A percentile compares a stretch with the other conserved stretches of the same genome.
These are phyloP conservation scores for Xylaria sp. DNA, from an alignment of 495 filamentous ascomycete species.

Conservation along the genomic window DNA sequence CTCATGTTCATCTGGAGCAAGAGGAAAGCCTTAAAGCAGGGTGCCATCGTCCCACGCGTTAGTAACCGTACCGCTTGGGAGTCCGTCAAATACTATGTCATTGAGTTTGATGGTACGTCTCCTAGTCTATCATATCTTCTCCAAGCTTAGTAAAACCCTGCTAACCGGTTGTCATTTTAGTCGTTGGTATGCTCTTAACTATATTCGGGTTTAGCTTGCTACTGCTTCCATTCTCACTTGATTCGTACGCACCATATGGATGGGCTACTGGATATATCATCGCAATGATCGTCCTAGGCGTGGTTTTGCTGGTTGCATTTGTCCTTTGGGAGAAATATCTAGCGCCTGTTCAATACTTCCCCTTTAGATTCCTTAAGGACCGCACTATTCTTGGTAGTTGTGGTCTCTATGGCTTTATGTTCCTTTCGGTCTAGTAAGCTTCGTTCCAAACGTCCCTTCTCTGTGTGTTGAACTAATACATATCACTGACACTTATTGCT, in stretches of 20 bases:
- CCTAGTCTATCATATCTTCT: neutral
- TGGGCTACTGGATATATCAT: constrained; percentile 51
- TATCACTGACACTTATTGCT: constrained; percentile 59
- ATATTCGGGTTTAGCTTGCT: constrained; percentile 62
- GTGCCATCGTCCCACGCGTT: constrained; percentile 38
- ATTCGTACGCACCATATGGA: constrained; percentile 46
- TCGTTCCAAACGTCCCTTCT: constrained; percentile 58
- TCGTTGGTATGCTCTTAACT: constrained; percentile 61
- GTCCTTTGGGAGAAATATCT: constrained; percentile 67
- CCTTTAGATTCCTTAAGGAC: constrained; percentile 61
- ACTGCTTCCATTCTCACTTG: constrained; percentile 66
- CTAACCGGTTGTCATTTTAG: neutral
- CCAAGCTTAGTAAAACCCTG: neutral
- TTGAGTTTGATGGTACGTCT: constrained; percentile 64
- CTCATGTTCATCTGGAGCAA: constrained; percentile 56
- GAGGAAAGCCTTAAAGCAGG: constrained; percentile 54
- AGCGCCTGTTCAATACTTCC: constrained; percentile 62
- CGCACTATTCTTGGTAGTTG: constrained; percentile 61
- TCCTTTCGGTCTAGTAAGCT: constrained; percentile 62
- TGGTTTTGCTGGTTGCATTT: constrained; percentile 61
- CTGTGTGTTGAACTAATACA: constrained; percentile 63
- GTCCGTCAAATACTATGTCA: constrained; percentile 58
- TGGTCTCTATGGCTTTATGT: constrained; percentile 65
- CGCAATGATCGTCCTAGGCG: constrained; percentile 65
- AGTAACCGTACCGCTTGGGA: constrained; percentile 55